Base-by-base conservation (phyloP, 108 stramenopile species). In the Pseudonitzschia delicatissima region DNA sequence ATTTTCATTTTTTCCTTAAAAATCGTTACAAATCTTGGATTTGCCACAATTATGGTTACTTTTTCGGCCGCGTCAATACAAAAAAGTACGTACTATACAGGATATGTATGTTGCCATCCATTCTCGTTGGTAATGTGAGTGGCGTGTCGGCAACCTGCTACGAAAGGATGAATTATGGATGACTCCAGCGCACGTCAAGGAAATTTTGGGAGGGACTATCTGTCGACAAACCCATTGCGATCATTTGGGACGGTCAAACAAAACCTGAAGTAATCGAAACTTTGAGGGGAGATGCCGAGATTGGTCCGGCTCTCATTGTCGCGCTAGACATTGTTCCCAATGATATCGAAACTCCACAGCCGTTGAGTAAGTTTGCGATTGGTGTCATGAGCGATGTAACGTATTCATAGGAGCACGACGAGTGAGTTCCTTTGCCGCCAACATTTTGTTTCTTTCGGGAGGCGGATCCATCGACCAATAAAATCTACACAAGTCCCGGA, bases 321-420 rank as follows among this genome's bases (percentile, higher is more conserved):
- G 15, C 53, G 32, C 26, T 7, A 8, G 53, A 55, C 13, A n/a
- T n/a, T n/a, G n/a, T n/a, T n/a, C 6, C 47, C 21, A 23, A 48
- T 23, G 47, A 23, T 23, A 7, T 17, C 21, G 47, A 48, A 9
- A n/a, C n/a, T n/a, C n/a, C n/a, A n/a, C 53, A 55, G n/a, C 53
- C 53, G 4, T 55, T 5, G 31, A 55, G 31, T 55, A 29, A 55
- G 28, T 31, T 55, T 27, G 31, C 31, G 53, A 1, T 55, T 0
- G 53, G 29, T n/a, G n/a, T 55, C 29, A 31, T 33, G 29, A n/a
- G 31, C 2, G 53, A n/a, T n/a, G n/a, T n/a, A n/a, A 55, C 9
- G 31, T 55, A 28, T 55, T 55, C 32, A 55, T 55, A 31, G 53
- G 53, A n/a, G 31, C 53, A n/a, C n/a, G n/a, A 55, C 53, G 53